Evolutionary conservation across 495 filamentous ascomycete genomes (phyloP), one percentile per base, ranked within the genome.

Genomic region (Penicilliopsis zonata): DNA sequence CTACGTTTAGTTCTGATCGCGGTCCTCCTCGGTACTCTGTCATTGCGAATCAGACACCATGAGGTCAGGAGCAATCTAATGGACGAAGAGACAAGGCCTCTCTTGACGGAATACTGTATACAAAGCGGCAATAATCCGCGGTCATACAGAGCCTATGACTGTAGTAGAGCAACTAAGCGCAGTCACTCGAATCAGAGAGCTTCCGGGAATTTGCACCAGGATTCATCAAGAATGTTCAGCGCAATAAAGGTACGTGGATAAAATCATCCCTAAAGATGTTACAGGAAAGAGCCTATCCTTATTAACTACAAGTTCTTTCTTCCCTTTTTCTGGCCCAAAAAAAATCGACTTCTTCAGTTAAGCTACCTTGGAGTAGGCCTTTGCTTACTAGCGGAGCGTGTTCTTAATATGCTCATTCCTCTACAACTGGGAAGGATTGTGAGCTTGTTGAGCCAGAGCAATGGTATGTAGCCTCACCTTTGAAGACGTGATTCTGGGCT

Each of bases 361-460:
- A 59, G 65, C 13, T 61, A 73, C 29, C 42, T 67, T 7, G 56
- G 75, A 10, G 69, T 80, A 18, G 73, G 64, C 2, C 13, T 74
- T 8, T 82, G 78, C 41, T 44, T 84, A n/a, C 48, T 80, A 12
- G 50, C 63, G 20, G 63, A 65, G 16, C 78, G 79, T 47, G 65
- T 60, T 2, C 51, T 83, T 30, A 75, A 77, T 37, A 57, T 82
- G 13, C 48, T 82, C 15, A 67, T 80, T 32, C 79, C 79, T 16
- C 67, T 72, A 16, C 78, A 82, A 41, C 60, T 79, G 17, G 79
- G 78, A 26, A 65, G 72, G 31, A 63, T 81, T 20, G 62, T 72
- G 32, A 67, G 82, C 41, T 61, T 55, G 20, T 52, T 82, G 13
- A 49, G 46, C 25, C 50, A 55, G 7, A 42, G 32, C 9, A 13